A percentile compares a stretch with the other conserved stretches of the same genome.
phyloP scores from a whole-genome alignment of 2,329 filamentous ascomycete genomes.

The Exophiala spinifera region DNA sequence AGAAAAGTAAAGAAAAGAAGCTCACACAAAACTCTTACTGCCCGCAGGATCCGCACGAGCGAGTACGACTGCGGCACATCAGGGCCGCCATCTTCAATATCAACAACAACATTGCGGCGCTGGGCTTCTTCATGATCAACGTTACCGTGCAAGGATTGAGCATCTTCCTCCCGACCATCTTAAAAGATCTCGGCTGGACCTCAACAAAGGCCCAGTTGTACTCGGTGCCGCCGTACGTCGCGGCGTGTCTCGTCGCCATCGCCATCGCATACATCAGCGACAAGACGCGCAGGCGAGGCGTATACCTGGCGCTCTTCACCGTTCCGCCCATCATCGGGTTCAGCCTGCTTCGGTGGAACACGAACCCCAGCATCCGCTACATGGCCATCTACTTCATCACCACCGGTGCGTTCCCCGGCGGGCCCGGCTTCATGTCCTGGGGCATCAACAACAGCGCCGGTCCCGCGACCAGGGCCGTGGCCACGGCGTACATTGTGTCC shows the following conservation, averaged over 20 bases:
- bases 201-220: constrained; percentile 64
- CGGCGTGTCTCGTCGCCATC: constrained; percentile 66
- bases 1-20: too few species aligned
- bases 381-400: constrained; percentile 77
- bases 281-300: constrained; percentile 69
- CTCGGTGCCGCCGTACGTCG: constrained; percentile 71
- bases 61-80: constrained; percentile 17
- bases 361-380: constrained; percentile 67
- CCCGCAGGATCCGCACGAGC: constrained; percentile 14
- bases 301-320: constrained; percentile 68
- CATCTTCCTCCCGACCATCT: constrained; percentile 38
- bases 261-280: constrained; percentile 72
- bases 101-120: constrained; percentile 20
- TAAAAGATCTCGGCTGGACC: constrained; percentile 40
- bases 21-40: not conserved
- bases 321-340: constrained; percentile 70
- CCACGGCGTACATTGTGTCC: constrained; percentile 72
- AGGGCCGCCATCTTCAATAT: constrained; percentile 24
- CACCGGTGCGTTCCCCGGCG: constrained; percentile 77
- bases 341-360: constrained; percentile 66
- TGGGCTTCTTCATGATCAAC: constrained; percentile 18
- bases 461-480: constrained; percentile 53
- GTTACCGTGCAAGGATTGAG: constrained; percentile 41
- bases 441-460: constrained; percentile 62
- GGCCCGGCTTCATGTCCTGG: constrained; percentile 83